Evolutionary conservation across 352 stramenopile species (phyloP), one percentile per base, ranked within the genome.

Genomic region (Pythium biforme): DNA sequence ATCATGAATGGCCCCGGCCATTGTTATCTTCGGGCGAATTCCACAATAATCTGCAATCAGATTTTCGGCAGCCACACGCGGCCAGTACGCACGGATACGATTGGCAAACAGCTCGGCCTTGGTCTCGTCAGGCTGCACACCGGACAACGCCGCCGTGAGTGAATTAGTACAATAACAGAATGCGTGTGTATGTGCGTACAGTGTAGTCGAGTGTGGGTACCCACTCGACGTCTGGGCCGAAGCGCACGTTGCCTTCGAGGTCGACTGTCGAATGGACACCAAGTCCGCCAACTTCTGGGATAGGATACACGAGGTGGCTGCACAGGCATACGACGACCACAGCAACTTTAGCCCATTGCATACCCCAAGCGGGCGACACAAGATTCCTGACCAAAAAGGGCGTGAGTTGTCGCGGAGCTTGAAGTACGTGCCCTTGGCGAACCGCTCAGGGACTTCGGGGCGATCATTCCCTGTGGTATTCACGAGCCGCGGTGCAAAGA

Each of bases 371-470:
- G 7, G 8, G 19, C 0, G 7, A 1, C 23, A 45, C 31, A 17
- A 34, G 22, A 57, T 26, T 59, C 19, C 12, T 43, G 67, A 90
- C 81, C 75, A 81, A 55, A 92, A 94, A 0, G 86, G 86, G 20
- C 69, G 67, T 7, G 74, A 64, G 40, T 68, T 79, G 8, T 69
- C 57, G 25, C 68, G 65, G 14, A 96, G 75, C 45, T 88, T 90
- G 72, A 98, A 99, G 75, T 99, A 99, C 37, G 94, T 98, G 14
- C 97, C 97, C 70, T 98, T 98, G 17, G 95, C 94, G 65, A 97
- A 98, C 46, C 78, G 81, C 62, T 81, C 46, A 10, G 79, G 64
- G 39, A 96, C 51, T 14, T 43, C 62, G 4, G 79, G 79, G 51
- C 17, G 23, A 11, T 34, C 43, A 14, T 12, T 22, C 14, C 23